phyloP scores from a whole-genome alignment of 2,329 filamentous ascomycete genomes.

The Alternaria tenuissima region DNA sequence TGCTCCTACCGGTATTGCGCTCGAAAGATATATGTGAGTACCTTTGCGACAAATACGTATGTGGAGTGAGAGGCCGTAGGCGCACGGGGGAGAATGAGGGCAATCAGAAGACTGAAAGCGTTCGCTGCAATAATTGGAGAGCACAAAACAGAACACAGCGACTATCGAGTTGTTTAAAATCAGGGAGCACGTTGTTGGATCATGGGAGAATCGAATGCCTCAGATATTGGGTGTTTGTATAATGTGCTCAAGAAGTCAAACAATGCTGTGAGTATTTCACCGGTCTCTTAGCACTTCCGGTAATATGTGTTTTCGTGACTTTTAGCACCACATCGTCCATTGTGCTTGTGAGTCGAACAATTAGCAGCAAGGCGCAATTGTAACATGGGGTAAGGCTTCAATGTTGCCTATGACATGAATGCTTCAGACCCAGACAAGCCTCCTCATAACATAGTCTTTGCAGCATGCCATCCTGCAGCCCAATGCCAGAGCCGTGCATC shows the following conservation, averaged over 20 bases:
- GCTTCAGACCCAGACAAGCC: neutral
- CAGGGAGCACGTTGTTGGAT: neutral
- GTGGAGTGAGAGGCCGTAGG: neutral
- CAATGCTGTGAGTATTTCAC: neutral
- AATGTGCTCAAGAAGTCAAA: neutral
- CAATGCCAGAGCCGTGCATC: constrained; percentile 69
- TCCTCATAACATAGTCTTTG: constrained; percentile 41
- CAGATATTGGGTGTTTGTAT: neutral
- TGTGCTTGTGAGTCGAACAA: neutral
- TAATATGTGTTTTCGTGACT: neutral
- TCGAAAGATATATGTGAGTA: neutral
- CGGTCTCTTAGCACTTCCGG: neutral
- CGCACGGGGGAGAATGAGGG: neutral
- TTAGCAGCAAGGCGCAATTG: neutral
- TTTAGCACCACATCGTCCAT: neutral
- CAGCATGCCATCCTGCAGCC: constrained; percentile 65
- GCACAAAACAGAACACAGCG: neutral
- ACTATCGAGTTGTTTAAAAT: neutral
- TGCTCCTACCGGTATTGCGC: neutral
- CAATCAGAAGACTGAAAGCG: neutral
- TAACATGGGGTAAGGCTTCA: neutral
- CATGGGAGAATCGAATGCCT: neutral
- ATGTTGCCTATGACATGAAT: neutral
- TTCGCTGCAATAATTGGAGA: neutral
- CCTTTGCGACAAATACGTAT: neutral